These are phyloP conservation scores for Amaranthus cruentus DNA, from an alignment of 148 eudicot genomes.

Conservation along the genomic window DNA sequence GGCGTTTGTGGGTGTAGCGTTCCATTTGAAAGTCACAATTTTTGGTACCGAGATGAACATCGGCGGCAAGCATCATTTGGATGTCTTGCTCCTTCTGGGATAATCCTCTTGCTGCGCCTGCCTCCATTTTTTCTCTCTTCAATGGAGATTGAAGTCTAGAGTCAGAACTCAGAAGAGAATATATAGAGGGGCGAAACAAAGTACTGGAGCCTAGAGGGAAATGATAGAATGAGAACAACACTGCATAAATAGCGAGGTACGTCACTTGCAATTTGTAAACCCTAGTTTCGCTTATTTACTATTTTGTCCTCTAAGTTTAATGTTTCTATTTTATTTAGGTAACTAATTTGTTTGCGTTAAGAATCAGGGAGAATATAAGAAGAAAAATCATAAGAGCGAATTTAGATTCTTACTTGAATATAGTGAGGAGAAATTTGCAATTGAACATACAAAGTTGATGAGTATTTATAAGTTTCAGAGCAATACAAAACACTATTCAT, in stretches of 20 bases:
- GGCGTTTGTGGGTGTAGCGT: conserved; percentile 51
- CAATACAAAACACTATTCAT: too few species aligned
- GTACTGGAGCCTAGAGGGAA: neutral
- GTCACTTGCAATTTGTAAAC: neutral
- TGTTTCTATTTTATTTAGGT: neutral
- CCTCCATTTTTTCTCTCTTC: conserved; percentile 1
- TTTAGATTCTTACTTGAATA: too few species aligned
- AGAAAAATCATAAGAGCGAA: too few species aligned
- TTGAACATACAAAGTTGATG: too few species aligned
- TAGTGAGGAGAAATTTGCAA: too few species aligned
- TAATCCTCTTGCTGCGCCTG: conserved; percentile 7
- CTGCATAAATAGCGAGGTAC: neutral
- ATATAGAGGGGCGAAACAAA: too few species aligned
- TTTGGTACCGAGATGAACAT: conserved; percentile 22
- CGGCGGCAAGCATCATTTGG: conserved; percentile 41
- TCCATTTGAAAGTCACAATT: conserved; percentile 59
- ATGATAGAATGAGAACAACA: neutral
- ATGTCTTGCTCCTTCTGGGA: conserved; percentile 44
- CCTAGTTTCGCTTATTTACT: conserved; percentile 7
- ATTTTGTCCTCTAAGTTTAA: neutral
- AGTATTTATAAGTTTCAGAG: too few species aligned
- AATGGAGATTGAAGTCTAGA: too few species aligned
- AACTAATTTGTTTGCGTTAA: too few species aligned
- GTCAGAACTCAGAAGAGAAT: too few species aligned
- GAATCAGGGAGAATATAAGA: too few species aligned